These are phyloP conservation scores for Chenopodium quinoa DNA, from an alignment of 148 eudicot species.

Conservation along the genomic window DNA sequence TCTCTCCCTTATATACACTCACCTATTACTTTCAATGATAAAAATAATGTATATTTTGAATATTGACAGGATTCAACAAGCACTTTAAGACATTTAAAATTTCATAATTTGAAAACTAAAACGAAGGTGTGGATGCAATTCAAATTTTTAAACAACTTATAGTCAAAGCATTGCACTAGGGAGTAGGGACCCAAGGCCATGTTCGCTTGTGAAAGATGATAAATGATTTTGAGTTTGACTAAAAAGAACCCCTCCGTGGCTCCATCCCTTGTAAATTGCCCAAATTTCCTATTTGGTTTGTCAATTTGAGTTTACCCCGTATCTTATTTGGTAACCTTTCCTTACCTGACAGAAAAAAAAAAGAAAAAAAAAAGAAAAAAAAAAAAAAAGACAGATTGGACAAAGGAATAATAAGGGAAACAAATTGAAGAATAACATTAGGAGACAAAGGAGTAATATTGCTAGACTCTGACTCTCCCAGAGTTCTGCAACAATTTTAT, in stretches of 20 bases:
- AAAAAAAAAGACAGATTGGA: too few species aligned
- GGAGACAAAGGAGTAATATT: too few species aligned
- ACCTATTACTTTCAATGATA: background rate
- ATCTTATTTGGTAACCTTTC: too few species aligned
- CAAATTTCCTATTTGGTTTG: too few species aligned
- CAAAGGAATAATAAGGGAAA: too few species aligned
- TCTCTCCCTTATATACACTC: background rate
- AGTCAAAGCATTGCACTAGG: background rate
- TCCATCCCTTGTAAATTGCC: too few species aligned
- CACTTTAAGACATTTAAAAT: background rate
- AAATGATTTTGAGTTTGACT: background rate
- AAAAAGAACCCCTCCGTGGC: too few species aligned
- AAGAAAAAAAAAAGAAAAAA: too few species aligned
- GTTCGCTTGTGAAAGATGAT: background rate
- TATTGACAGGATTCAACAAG: background rate
- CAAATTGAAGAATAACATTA: too few species aligned
- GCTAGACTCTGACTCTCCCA: background rate
- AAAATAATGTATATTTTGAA: background rate
- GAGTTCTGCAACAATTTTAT: background rate
- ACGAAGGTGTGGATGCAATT: background rate
- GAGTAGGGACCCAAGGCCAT: background rate
- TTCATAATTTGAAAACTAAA: background rate
- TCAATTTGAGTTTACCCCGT: too few species aligned
- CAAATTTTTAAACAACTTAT: background rate
- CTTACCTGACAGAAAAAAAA: too few species aligned